Base-by-base conservation (phyloP, 2,329 filamentous ascomycete species). In the Alternaria alternata region DNA sequence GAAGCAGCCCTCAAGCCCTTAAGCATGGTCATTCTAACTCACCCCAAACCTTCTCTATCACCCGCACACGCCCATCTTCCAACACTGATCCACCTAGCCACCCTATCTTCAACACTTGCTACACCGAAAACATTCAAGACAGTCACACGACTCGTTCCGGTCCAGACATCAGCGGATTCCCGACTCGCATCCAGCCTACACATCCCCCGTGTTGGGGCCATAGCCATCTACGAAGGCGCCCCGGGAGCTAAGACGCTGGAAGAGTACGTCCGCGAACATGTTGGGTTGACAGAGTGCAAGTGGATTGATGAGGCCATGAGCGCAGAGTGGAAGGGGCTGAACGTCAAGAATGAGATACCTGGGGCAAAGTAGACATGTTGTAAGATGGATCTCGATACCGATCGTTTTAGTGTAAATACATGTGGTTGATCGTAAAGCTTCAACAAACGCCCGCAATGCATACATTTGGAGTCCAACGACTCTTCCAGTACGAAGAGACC, bases 191-290 rank as follows among this genome's bases (percentile, higher is more conserved):
- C 79, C 30, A 82, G 82, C 20, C 80, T 92, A 4, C 86, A 86
- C 2, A 81, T 92, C 9, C 87, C 88, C 1, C 83, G 88, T 34
- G 88, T 88, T 0, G 90, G 89, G 1, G 87, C 88, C 22, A 79
- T 93, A 32, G 90, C 85, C 0, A 74, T 93, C 7, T 75, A 82
- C 20, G 80, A 81, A 7, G 83, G 80, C 38, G 87, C 89, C 0
- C 87, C 88, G 0, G 84, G 86, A 42, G 82, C 86, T 0, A 82
- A 82, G 51, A 82, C 85, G 1, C 73, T 93, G 9, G 72, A 89
- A 24, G 82, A 87, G 4, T 86, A 88, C 65, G 82, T 88, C 1
- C 76, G 81, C 30, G 78, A 83, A 36, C 79, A 81, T 56, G 86
- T 91, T 1, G 75, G 81, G 1, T 74, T 81, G 1, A 78, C 89